Conservation (phyloP, 176 grass and related monocot genomes). For the Triticum monococcum region DNA sequence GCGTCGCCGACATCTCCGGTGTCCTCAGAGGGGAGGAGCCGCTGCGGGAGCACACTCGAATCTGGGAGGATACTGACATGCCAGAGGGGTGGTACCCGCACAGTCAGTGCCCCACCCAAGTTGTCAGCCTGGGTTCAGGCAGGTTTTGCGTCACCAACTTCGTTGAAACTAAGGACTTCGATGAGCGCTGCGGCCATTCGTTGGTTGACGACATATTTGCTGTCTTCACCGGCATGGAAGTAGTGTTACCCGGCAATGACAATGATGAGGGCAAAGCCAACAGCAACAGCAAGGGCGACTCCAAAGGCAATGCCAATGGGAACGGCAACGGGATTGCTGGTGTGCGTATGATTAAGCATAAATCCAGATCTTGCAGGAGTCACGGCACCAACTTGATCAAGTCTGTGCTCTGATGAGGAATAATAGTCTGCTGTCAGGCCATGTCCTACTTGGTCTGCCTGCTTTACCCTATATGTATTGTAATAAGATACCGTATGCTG, state of each 20-base stretch:
- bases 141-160: conserved; percentile 6
- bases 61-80: background rate
- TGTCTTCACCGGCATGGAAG: background rate
- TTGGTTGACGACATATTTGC: background rate
- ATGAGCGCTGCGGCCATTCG: too few species aligned
- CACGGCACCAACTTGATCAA: background rate
- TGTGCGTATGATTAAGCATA: background rate
- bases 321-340: too few species aligned
- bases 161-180: background rate
- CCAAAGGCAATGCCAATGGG: too few species aligned
- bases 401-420: background rate
- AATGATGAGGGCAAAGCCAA: background rate
- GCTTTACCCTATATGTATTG: too few species aligned
- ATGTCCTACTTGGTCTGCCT: too few species aligned
- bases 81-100: background rate
- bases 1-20: background rate
- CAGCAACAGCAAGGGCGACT: too few species aligned
- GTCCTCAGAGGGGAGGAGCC: background rate
- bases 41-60: background rate
- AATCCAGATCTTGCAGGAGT: background rate
- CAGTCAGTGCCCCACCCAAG: background rate
- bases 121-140: background rate
- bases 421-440: too few species aligned
- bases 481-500: too few species aligned
- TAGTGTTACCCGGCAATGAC: background rate